A percentile compares a stretch with the other conserved stretches of the same genome.
Conservation (phyloP, 306 rosid species). For the Adenanthera pavonina region DNA sequence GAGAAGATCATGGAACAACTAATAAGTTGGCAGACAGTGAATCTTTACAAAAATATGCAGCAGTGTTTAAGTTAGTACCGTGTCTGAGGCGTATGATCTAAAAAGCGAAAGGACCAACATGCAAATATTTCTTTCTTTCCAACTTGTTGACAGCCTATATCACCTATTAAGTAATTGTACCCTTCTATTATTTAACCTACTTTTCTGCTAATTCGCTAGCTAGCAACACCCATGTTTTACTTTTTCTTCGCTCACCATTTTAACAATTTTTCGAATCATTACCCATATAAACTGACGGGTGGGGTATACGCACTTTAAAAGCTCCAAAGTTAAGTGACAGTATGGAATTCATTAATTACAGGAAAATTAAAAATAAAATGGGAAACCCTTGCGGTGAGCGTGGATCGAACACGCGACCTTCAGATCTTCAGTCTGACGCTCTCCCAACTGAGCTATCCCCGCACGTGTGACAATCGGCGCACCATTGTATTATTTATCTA, state of each 20-base stretch:
- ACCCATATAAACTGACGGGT: not conserved
- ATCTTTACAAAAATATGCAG: slow-evolving; percentile 7
- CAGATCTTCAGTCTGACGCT: slow-evolving; percentile 87
- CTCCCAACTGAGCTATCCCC: slow-evolving; percentile 95
- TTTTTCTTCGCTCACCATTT: not conserved
- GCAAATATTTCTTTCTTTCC: not conserved
- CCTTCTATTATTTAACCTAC: not conserved
- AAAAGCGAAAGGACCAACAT: not conserved
- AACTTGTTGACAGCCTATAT: slow-evolving; percentile 7
- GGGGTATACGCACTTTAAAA: not conserved
- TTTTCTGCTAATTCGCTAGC: not conserved
- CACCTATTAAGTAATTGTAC: not conserved
- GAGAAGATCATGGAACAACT: too few species aligned
- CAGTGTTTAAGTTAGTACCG: slow-evolving; percentile 5
- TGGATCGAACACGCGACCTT: slow-evolving; percentile 82
- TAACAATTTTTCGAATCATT: not conserved
- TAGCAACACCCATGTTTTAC: not conserved
- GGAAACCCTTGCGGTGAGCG: slow-evolving; percentile 75
- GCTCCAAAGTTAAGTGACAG: too few species aligned
- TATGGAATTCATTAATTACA: too few species aligned
- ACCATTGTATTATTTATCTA: too few species aligned
- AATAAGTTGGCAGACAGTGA: slow-evolving; percentile 16
- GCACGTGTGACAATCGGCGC: too few species aligned
- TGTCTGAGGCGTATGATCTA: slow-evolving; percentile 18
- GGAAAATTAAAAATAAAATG: too few species aligned